Evolutionary conservation across 163 green algal species (phyloP).

Genomic region (Scenedesmus sp.): DNA sequence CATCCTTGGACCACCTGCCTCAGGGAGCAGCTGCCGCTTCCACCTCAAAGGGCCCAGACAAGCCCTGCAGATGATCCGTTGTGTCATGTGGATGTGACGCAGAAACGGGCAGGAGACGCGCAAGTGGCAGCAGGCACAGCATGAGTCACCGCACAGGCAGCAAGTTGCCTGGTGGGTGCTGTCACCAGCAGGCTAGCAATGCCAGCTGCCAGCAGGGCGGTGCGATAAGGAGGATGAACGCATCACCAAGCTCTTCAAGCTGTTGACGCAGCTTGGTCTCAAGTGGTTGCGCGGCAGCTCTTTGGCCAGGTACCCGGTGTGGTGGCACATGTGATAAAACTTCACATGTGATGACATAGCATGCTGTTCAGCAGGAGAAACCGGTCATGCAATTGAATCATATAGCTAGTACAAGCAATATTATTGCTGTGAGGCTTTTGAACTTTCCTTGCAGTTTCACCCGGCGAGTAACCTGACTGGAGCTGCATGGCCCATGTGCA

Average conservation of each 20-base stretch:
- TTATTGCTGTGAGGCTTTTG: not conserved
- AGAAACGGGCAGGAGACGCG: not conserved
- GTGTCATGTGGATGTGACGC: not conserved
- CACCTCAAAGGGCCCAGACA: too few species aligned
- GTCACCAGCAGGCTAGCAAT: not conserved
- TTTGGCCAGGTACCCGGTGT: too few species aligned
- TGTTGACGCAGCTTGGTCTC: too few species aligned
- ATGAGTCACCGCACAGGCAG: not conserved
- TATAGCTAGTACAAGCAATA: not conserved
- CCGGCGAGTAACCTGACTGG: not conserved
- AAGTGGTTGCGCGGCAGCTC: too few species aligned
- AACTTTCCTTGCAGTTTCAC: too few species aligned
- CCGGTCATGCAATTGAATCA: not conserved
- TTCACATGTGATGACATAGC: too few species aligned
- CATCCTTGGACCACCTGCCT: not conserved
- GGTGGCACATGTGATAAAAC: too few species aligned
- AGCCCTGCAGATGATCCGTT: not conserved
- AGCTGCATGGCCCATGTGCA: not conserved
- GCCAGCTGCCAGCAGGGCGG: too few species aligned
- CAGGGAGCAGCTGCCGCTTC: not conserved
- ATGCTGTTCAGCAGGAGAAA: not conserved
- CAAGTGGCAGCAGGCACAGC: not conserved
- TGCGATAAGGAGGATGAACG: too few species aligned
- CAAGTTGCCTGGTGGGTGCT: not conserved
- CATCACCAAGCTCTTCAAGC: too few species aligned